Percentiles rank a stretch among this genome's conserved stretches.
Conservation (phyloP, 2,329 filamentous ascomycete genomes). For the Cryphonectria naterciae region DNA sequence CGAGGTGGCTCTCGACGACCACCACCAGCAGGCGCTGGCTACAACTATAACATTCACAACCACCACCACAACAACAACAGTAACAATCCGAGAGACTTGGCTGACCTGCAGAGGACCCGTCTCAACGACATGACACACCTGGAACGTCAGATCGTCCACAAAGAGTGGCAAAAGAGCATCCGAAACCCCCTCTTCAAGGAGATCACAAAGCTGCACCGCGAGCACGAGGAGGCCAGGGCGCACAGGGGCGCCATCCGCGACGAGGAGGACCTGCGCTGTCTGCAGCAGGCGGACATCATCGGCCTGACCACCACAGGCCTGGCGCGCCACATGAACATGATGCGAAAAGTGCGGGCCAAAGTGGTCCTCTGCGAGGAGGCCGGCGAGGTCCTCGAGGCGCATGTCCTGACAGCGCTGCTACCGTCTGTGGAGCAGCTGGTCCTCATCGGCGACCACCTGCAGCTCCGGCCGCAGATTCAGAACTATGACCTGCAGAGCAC, state of each 20-base stretch:
- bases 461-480: slow-evolving; percentile 62
- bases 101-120: slow-evolving; percentile 14
- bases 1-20: slow-evolving; percentile 6
- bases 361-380: slow-evolving; percentile 71
- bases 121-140: slow-evolving; percentile 31
- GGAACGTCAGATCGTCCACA: slow-evolving; percentile 36
- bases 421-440: slow-evolving; percentile 65
- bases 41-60: not conserved
- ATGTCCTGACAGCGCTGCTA: slow-evolving; percentile 62
- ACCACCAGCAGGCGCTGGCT: slow-evolving; percentile 19
- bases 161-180: slow-evolving; percentile 37
- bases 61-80: not conserved
- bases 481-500: slow-evolving; percentile 59
- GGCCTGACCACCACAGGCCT: slow-evolving; percentile 65
- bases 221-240: slow-evolving; percentile 18
- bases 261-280: slow-evolving; percentile 36
- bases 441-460: slow-evolving; percentile 66
- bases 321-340: slow-evolving; percentile 52
- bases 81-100: not conserved
- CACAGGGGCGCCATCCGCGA: not conserved
- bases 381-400: slow-evolving; percentile 68
- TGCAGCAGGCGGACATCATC: slow-evolving; percentile 51
- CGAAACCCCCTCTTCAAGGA: slow-evolving; percentile 31
- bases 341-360: slow-evolving; percentile 55
- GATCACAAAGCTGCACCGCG: slow-evolving; percentile 19